Conservation (phyloP, 1,284 basidiomycete species). For the Sphaerobolus stellatus region DNA sequence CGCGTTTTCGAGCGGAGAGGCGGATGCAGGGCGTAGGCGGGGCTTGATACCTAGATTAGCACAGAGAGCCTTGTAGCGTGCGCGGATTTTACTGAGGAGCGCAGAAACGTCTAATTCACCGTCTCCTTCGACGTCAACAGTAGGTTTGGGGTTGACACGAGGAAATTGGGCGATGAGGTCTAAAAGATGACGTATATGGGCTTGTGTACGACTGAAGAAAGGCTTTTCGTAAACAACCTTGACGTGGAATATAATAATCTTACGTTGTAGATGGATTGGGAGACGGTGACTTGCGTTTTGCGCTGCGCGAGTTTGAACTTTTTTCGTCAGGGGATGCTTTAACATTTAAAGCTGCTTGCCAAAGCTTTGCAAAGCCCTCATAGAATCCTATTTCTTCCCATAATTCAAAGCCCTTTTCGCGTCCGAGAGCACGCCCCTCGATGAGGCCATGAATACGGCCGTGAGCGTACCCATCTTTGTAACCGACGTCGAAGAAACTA, state of each 20-base stretch:
- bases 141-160: conserved; percentile 56
- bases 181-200: conserved; percentile 69
- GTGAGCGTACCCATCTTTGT: conserved; percentile 75
- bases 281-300: background rate
- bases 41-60: conserved; percentile 78
- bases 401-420: conserved; percentile 90
- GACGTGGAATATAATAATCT: background rate
- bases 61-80: conserved; percentile 85
- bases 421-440: conserved; percentile 88
- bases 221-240: background rate
- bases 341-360: conserved; percentile 47
- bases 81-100: conserved; percentile 81
- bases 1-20: conserved; percentile 18
- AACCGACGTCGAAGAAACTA: conserved; percentile 82
- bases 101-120: conserved; percentile 70
- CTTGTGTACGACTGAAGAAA: conserved; percentile 51
- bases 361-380: conserved; percentile 78
- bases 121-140: conserved; percentile 23
- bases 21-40: conserved; percentile 43
- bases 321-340: conserved; percentile 13
- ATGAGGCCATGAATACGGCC: conserved; percentile 88
- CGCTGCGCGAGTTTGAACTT: background rate
- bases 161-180: conserved; percentile 78
- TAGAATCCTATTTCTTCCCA: conserved; percentile 98
- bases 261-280: background rate